Conservation (phyloP, 495 filamentous ascomycete species). For the Penicillium salamii region DNA sequence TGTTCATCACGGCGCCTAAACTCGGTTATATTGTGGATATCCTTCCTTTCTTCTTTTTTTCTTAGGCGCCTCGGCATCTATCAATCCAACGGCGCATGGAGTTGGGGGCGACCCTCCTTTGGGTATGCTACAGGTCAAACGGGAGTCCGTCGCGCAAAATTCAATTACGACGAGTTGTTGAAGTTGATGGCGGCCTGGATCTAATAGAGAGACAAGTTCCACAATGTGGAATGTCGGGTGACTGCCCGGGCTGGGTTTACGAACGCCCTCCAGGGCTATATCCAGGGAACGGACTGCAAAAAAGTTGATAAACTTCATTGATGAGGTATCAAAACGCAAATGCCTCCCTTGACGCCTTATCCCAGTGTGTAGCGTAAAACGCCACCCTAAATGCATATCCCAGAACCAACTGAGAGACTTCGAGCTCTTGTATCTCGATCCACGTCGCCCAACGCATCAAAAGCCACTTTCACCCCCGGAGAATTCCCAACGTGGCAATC, state of each 20-base stretch:
- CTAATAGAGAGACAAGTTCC: too few species aligned
- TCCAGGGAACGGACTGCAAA: not conserved
- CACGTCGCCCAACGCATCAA: not conserved
- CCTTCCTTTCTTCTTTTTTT: not conserved
- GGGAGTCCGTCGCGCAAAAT: too few species aligned
- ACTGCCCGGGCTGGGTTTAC: not conserved
- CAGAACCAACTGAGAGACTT: slow-evolving; percentile 2
- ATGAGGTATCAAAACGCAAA: slow-evolving; percentile 4
- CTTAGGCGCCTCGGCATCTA: not conserved
- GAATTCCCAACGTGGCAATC: not conserved
- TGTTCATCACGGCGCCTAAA: slow-evolving; percentile 8
- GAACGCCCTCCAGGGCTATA: too few species aligned
- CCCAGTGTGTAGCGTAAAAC: slow-evolving; percentile 9
- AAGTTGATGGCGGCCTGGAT: too few species aligned
- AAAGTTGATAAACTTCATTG: not conserved
- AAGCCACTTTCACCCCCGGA: not conserved
- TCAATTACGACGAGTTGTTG: too few species aligned
- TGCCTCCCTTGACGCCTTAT: slow-evolving; percentile 15
- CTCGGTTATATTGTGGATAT: not conserved
- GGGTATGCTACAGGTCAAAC: not conserved
- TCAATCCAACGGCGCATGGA: not conserved
- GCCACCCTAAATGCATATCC: slow-evolving; percentile 15
- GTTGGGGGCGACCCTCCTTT: not conserved
- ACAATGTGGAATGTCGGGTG: too few species aligned
- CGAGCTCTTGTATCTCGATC: not conserved